Evolutionary conservation across 371 early-diverging fungal genomes (phyloP).

Genomic region (Circinella umbellata): DNA sequence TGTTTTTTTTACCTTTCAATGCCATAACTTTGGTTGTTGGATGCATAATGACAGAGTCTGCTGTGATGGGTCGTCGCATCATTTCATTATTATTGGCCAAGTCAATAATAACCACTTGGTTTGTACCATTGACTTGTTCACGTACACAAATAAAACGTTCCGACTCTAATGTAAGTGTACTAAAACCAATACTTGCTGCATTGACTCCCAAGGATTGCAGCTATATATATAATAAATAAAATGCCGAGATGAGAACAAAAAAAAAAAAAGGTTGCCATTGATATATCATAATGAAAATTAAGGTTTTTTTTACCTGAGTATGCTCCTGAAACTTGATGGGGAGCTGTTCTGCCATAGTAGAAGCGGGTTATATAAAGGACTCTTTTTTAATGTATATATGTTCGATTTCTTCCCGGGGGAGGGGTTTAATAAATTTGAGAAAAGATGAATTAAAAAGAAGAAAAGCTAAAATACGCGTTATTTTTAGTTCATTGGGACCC

Average conservation of each 20-base stretch:
- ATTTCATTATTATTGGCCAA: constrained; percentile 82
- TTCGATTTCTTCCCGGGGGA: no score
- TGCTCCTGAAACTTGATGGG: constrained; percentile 94
- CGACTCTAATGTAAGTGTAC: constrained; percentile 96
- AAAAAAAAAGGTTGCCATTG: not conserved
- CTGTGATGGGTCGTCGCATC: constrained; percentile 92
- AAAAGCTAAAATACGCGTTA: no score
- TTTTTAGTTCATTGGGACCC: no score
- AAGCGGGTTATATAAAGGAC: no score
- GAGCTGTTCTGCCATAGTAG: constrained; percentile 69
- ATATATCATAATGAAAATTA: not conserved
- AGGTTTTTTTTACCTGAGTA: constrained; percentile 75
- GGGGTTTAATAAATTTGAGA: no score
- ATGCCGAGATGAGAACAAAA: not conserved
- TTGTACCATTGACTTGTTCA: constrained; percentile 85
- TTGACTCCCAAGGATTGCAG: constrained; percentile 92
- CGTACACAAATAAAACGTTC: constrained; percentile 97
- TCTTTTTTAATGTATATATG: no score
- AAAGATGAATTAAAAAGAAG: no score
- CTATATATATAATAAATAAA: constrained; percentile 47
- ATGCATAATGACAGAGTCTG: constrained; percentile 98
- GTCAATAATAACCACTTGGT: constrained; percentile 95
- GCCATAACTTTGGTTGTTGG: constrained; percentile 93
- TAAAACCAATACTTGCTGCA: constrained; percentile 92
- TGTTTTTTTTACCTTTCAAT: constrained; percentile 75